Percentiles rank a stretch among this genome's conserved stretches.
These are phyloP conservation scores for Taiozyma sp. DNA, from an alignment of 1,139 yeast genomes.

Conservation along the genomic window DNA sequence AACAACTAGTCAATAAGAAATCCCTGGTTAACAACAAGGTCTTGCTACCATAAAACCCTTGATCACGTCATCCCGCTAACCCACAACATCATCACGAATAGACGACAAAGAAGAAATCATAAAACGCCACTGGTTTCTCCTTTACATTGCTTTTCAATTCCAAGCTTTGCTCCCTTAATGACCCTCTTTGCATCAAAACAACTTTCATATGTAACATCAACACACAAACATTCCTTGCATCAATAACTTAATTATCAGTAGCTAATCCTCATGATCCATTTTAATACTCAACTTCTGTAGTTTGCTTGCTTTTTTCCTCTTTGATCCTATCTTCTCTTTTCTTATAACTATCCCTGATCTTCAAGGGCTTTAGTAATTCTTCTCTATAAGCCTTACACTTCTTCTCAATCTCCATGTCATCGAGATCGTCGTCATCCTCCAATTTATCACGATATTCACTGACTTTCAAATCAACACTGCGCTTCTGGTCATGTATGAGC, in stretches of 20 bases:
- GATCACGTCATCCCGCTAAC: neutral
- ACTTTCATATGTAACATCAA: neutral
- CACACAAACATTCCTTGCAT: neutral
- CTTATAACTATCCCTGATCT: conserved; percentile 10
- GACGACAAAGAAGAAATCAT: neutral
- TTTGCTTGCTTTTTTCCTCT: conserved; percentile 1
- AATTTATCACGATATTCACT: conserved; percentile 22
- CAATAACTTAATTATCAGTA: neutral
- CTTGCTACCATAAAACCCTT: conserved; percentile 1
- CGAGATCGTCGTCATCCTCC: conserved; percentile 19
- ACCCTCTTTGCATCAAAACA: neutral
- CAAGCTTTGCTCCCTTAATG: neutral
- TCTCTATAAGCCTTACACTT: conserved; percentile 16
- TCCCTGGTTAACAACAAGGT: conserved; percentile 19
- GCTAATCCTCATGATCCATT: neutral
- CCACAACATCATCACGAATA: neutral
- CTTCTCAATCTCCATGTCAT: conserved; percentile 19
- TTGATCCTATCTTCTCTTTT: conserved; percentile 10
- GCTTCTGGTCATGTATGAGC: conserved; percentile 15
- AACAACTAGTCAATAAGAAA: conserved; percentile 15
- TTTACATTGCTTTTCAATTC: neutral
- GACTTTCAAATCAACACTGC: conserved; percentile 17
- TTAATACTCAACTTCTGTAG: neutral
- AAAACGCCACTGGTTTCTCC: neutral
- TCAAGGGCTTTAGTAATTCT: conserved; percentile 6